phyloP scores from a whole-genome alignment of 306 rosid species.

The Lotus japonicus region DNA sequence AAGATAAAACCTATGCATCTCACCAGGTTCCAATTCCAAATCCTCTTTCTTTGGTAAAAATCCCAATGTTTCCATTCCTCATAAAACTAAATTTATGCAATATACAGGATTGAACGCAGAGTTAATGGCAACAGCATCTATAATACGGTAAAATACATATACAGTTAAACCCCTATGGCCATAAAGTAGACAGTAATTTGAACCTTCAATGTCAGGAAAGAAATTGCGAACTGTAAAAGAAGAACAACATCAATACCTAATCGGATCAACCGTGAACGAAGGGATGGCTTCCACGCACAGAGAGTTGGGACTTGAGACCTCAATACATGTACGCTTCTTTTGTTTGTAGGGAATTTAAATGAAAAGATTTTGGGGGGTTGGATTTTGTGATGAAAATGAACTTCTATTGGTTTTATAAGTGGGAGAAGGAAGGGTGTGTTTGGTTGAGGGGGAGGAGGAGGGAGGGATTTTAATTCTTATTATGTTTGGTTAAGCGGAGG shows the following conservation, averaged over 20 bases:
- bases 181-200: not conserved
- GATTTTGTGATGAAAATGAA: too few relatives aligned
- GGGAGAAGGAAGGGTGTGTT: too few relatives aligned
- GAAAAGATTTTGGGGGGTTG: too few relatives aligned
- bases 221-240: not conserved
- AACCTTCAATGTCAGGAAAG: not conserved
- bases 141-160: not conserved
- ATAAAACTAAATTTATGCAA: conserved; percentile 2
- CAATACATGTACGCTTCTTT: too few relatives aligned
- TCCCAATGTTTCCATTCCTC: not conserved
- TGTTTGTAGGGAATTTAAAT: too few relatives aligned
- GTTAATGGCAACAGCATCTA: not conserved
- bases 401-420: too few relatives aligned
- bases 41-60: not conserved
- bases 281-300: not conserved
- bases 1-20: conserved; percentile 5
- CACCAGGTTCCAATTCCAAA: conserved; percentile 5
- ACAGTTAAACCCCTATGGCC: not conserved
- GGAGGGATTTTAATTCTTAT: too few relatives aligned
- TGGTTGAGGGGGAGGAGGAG: too few relatives aligned
- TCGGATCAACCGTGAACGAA: not conserved
- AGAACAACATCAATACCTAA: conserved; percentile 19
- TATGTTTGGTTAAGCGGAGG: too few relatives aligned
- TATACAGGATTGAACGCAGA: not conserved
- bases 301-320: not conserved